Evolutionary conservation across 1,139 yeast genomes (phyloP), one percentile per base, ranked within the genome.

Genomic region (Casaregolazyma lundiana): DNA sequence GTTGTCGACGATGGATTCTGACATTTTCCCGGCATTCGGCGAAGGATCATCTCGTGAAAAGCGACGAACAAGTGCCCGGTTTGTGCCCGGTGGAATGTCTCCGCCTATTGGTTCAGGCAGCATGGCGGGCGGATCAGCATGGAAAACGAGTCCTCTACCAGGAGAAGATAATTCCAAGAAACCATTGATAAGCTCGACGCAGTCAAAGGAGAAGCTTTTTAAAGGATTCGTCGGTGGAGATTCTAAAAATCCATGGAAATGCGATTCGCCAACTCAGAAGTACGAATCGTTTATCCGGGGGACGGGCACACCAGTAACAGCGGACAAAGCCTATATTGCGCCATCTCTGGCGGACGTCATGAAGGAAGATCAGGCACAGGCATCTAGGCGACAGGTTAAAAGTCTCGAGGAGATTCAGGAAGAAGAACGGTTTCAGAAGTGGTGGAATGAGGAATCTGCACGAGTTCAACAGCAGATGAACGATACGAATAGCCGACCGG

Each of bases 401-500:
- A 74, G 84, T 2, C 66, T 86, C 35, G 78, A 75, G 36, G 95
- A 86, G 52, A 76, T 85, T 44, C 88, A 81, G 62, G 80, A 81
- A 55, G 95, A 86, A 56, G 87, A 84, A 58, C 88, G 81, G 59
- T 86, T 86, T 67, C 85, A 80, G 16, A 72, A 67, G 51, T 86
- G 95, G 95, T 86, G 94, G 90, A 83, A 76, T 42, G 80, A 77
- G 53, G 95, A 86, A 37, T 50, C 59, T 1, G 52, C 47, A 26
- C 42, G 48, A 35, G 51, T 50, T 17, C 60, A 57, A 38, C 30
- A 19, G 41, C 34, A 38, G 32, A 24, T 38, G 16, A 35, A 39
- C 18, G 11, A 34, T 58, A 42, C 41, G 17, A 45, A 42, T 2
- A 24, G 19, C 4, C 19, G 13, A 35, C n/a, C 9, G 32, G 34